Base-by-base conservation (phyloP, 2,329 filamentous ascomycete species). In the Penicillium sp. region DNA sequence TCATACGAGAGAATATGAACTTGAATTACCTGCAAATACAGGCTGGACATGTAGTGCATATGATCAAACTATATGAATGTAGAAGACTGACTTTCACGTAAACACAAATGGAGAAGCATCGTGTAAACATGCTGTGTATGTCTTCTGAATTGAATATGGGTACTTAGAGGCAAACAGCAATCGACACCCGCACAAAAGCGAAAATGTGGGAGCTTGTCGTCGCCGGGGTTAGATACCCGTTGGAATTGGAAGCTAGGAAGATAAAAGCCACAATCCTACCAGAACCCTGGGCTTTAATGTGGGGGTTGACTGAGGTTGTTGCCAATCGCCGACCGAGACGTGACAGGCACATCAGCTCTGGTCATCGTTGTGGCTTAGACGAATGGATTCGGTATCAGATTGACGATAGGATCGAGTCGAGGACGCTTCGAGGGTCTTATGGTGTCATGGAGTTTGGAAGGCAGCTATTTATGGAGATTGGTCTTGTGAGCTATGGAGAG, bases 81-180 rank as follows among this genome's bases (percentile, higher is more conserved):
- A 62, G 66, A 56, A 63, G 62, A 61, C 58, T 38, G 28, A 59
- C 57, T 67, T 69, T 65, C 64, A 63, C 35, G 60, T 60, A 62
- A 62, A 65, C 64, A 67, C 58, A 62, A 53, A 56, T 33, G n/a
- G 57, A n/a, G n/a, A 58, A 26, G 35, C 59, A 42, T 57, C 58
- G 53, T 67, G 65, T 47, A 55, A 58, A 61, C 64, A 60, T 64
- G 62, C 64, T 65, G 63, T 69, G 45, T 55, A 42, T 35, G 40
- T 60, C 58, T 62, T 50, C 56, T 28, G 26, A 7, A 17, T 7
- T 69, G 59, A 22, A 35, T 67, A 38, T 67, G 12, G 61, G 64
- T 69, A 67, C 51, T 53, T 63, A 60, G 62, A 68, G 62, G 61
- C 61, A 67, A 61, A 67, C 65, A 67, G 62, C 66, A 60, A 65